Evolutionary conservation across 352 stramenopile genomes (phyloP), one percentile per base, ranked within the genome.

Genomic region (Globisporangium middletonii): DNA sequence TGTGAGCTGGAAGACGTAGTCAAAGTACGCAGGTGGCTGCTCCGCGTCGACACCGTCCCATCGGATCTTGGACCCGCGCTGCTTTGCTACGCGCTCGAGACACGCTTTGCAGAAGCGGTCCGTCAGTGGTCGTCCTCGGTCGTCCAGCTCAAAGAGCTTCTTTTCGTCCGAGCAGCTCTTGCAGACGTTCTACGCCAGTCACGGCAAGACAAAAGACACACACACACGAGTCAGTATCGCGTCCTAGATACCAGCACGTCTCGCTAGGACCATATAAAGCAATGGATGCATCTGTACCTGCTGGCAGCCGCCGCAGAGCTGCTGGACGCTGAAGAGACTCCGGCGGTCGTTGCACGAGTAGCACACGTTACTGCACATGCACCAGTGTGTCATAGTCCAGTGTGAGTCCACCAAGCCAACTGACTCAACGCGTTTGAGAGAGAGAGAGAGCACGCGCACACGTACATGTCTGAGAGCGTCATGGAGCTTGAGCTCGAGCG

Each of bases 61-160:
- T 16, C 30, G 45, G 51, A 57, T 57, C 51, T 30, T 45, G 5
- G 51, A 57, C 18, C 51, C 51, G 19, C 51, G 51, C 51, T 57
- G 51, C 19, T 5, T 8, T 13, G 51, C 23, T 19, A 63, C 69
- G 50, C 45, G 64, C 50, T 72, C 68, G 52, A 79, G 44, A 33
- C 71, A 79, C 33, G 66, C 19, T 37, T 68, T 75, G 46, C 73
- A 83, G 55, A 83, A 83, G 5, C 69, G 69, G 8, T 76, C 65
- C 37, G 66, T 67, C 28, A 75, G 63, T n/a, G 69, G 65, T 8
- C 68, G 63, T 0, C 66, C 66, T 16, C 54, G 69, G 44, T 72
- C 70, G 50, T 83, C 68, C 30, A 79, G 55, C 57, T 75, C 63
- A 50, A 80, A 83, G 26, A 83, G 57, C 38, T 69, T 76, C 33